phyloP scores from a whole-genome alignment of 257 asterid genomes.

The Penstemon barbatus region DNA sequence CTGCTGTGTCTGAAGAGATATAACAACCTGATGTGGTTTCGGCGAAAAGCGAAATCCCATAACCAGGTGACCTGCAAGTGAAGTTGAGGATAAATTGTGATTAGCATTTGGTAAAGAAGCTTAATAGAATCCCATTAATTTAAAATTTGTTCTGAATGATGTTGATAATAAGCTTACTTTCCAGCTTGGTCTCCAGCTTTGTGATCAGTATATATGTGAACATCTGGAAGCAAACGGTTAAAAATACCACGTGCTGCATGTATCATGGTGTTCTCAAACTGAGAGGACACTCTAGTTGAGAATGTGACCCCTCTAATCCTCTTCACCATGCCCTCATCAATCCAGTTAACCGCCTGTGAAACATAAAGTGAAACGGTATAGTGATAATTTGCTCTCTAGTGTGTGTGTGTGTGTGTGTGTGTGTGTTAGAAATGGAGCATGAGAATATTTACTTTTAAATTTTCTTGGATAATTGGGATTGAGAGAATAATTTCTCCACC shows the following conservation, averaged over 20 bases:
- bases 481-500: conserved; percentile 85
- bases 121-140: conserved; percentile 8
- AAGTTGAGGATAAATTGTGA: conserved; percentile 15
- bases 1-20: conserved; percentile 73
- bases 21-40: conserved; percentile 86
- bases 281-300: conserved; percentile 79
- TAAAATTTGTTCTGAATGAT: neutral
- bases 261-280: conserved; percentile 76
- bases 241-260: conserved; percentile 91
- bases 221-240: conserved; percentile 73
- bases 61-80: conserved; percentile 78
- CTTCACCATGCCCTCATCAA: conserved; percentile 93
- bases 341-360: conserved; percentile 75
- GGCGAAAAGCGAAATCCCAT: conserved; percentile 81
- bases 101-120: conserved; percentile 2
- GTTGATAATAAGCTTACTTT: conserved; percentile 49
- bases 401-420: neutral
- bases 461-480: conserved; percentile 61
- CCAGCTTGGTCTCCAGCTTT: conserved; percentile 78
- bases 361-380: conserved; percentile 15
- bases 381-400: neutral
- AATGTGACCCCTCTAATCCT: conserved; percentile 82
- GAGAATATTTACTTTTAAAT: conserved; percentile 52
- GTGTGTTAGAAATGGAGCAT: neutral
- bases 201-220: conserved; percentile 83